Conservation (phyloP, 2,329 filamentous ascomycete species). For the Ceratocystis albifundus region DNA sequence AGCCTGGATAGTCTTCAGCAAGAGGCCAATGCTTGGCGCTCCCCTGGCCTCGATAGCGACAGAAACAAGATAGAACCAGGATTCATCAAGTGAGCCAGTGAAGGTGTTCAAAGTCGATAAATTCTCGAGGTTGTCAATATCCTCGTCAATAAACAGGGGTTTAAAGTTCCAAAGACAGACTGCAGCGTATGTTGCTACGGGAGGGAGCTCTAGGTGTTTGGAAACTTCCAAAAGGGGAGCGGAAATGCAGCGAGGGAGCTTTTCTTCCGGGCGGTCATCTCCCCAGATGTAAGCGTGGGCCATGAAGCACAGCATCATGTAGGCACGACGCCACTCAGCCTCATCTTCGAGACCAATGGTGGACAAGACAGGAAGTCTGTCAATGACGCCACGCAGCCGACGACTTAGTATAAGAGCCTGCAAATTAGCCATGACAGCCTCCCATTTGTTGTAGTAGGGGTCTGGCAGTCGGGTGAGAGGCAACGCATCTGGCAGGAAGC, state of each 20-base stretch:
- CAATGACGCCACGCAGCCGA: conserved; percentile 66
- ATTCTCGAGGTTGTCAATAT: conserved; percentile 74
- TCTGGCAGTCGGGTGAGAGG: conserved; percentile 74
- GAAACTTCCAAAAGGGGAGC: conserved; percentile 71
- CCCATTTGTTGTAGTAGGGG: conserved; percentile 91
- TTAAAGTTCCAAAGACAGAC: conserved; percentile 96
- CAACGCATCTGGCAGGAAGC: conserved; percentile 74
- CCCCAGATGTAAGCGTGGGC: conserved; percentile 95
- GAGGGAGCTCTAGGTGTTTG: conserved; percentile 68
- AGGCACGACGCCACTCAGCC: conserved; percentile 86
- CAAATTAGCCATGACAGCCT: conserved; percentile 71
- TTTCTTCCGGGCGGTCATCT: conserved; percentile 68
- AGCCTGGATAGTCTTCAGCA: conserved; percentile 76
- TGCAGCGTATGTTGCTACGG: conserved; percentile 87
- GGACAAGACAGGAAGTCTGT: conserved; percentile 70
- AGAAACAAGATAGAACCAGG: conserved; percentile 95
- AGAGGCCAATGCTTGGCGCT: conserved; percentile 73
- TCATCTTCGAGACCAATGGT: conserved; percentile 71
- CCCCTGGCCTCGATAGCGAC: conserved; percentile 91
- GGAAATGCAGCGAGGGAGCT: conserved; percentile 68
- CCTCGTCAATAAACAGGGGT: conserved; percentile 73
- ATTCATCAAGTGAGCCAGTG: conserved; percentile 89
- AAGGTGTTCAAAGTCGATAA: conserved; percentile 80
- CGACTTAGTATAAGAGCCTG: conserved; percentile 78
- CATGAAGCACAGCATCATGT: conserved; percentile 81